These are phyloP conservation scores for Rehmannia glutinosa DNA, from an alignment of 257 asterid species.

Conservation along the genomic window DNA sequence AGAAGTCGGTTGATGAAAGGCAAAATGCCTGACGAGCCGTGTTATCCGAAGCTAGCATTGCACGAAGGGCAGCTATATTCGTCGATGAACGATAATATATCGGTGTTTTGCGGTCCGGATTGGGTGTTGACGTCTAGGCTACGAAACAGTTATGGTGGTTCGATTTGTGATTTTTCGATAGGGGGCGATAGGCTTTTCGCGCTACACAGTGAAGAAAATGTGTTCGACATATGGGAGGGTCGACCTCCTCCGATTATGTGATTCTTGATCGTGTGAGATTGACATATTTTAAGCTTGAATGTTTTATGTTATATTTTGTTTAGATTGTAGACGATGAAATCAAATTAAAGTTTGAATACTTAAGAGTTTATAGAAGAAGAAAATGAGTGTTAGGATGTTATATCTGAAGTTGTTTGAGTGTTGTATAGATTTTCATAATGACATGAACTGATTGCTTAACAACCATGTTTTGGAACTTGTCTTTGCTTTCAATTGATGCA, in stretches of 20 bases:
- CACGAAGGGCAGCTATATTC: constrained; percentile 80
- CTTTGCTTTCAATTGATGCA: constrained; percentile 27
- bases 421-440: constrained; percentile 22
- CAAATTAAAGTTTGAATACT: constrained; percentile 1
- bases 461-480: constrained; percentile 19
- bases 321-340: constrained; percentile 15
- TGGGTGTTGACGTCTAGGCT: constrained; percentile 79
- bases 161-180: constrained; percentile 84
- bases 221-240: constrained; percentile 86
- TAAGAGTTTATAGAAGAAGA: constrained; percentile 13
- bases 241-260: constrained; percentile 59
- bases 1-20: constrained; percentile 86
- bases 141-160: constrained; percentile 76
- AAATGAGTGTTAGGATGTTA: constrained; percentile 19
- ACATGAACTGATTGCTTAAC: constrained; percentile 47
- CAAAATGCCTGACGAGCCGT: constrained; percentile 81
- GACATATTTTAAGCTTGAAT: background rate
- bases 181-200: constrained; percentile 90
- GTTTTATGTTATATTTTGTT: constrained; percentile 11
- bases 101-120: constrained; percentile 84
- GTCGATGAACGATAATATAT: constrained; percentile 80
- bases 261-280: constrained; percentile 20
- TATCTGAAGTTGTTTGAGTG: constrained; percentile 29
- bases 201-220: constrained; percentile 85
- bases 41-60: constrained; percentile 79